Evolutionary conservation across 164 flowering plant species (phyloP).

Genomic region (Macadamia integrifolia): DNA sequence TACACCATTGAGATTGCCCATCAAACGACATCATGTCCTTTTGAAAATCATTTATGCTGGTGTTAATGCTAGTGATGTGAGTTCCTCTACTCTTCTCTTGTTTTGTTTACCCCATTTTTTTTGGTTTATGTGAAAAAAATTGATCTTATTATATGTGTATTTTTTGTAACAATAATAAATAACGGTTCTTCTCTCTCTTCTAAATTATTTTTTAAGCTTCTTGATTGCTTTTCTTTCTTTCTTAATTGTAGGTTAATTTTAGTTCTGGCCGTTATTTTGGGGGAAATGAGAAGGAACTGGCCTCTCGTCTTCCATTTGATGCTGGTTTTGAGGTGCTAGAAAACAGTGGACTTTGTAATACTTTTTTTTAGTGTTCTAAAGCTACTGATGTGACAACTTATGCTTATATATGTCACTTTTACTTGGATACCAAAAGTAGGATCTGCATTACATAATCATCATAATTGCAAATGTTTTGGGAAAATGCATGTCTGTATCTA

Average conservation of each 20-base stretch:
- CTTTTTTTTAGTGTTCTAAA: background rate
- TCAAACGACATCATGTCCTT: conserved; percentile 63
- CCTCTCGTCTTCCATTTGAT: conserved; percentile 83
- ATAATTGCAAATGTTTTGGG: no score
- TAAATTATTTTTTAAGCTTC: background rate
- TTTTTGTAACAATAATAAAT: background rate
- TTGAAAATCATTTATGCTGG: conserved; percentile 90
- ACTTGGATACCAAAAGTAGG: background rate
- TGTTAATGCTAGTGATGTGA: conserved; percentile 98
- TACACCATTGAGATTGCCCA: conserved; percentile 48
- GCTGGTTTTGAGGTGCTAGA: conserved; percentile 90
- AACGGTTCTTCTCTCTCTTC: background rate
- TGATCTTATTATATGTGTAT: no score
- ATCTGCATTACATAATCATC: background rate
- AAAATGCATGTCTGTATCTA: no score
- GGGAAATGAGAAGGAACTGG: conserved; percentile 38
- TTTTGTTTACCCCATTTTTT: background rate
- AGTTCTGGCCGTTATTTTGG: conserved; percentile 92
- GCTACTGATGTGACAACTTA: background rate
- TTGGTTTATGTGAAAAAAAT: background rate
- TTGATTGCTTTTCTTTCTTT: background rate
- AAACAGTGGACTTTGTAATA: background rate
- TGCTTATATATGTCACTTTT: background rate
- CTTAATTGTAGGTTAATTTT: conserved; percentile 78
- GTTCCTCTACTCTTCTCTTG: conserved; percentile 23